These are phyloP conservation scores for Amaranthus tricolor DNA, from an alignment of 179 eudicot species.

Conservation along the genomic window DNA sequence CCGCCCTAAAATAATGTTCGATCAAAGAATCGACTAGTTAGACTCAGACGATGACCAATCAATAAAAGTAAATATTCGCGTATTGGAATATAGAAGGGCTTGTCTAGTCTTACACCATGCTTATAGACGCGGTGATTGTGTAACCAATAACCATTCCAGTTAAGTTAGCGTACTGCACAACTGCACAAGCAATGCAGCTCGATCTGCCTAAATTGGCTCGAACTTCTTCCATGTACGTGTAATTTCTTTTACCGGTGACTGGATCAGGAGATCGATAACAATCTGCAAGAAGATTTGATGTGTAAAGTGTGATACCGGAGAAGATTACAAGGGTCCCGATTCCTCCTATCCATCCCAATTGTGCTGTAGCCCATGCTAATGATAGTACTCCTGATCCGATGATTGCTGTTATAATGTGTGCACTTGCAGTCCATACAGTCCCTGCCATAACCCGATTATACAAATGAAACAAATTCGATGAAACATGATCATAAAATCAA, in stretches of 20 bases:
- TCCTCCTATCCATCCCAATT: constrained; percentile 71
- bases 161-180: constrained; percentile 51
- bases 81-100: too few relatives aligned
- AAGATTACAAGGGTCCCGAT: constrained; percentile 45
- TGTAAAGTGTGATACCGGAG: constrained; percentile 53
- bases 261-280: constrained; percentile 60
- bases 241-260: constrained; percentile 55
- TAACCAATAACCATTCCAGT: constrained; percentile 60
- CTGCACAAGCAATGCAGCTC: constrained; percentile 45
- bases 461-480: too few relatives aligned
- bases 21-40: neutral
- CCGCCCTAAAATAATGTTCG: constrained; percentile 32
- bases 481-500: too few relatives aligned
- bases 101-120: constrained; percentile 59
- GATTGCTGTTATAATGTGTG: constrained; percentile 65
- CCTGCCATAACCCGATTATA: constrained; percentile 26
- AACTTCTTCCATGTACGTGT: constrained; percentile 59
- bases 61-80: too few relatives aligned
- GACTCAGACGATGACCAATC: too few relatives aligned
- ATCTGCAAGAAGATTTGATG: constrained; percentile 65
- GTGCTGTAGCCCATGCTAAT: constrained; percentile 70
- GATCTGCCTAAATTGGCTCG: constrained; percentile 44
- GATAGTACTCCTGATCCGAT: constrained; percentile 71
- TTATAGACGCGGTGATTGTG: constrained; percentile 64
- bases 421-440: constrained; percentile 57